A percentile compares a stretch with the other conserved stretches of the same genome.
Evolutionary conservation across 306 rosid genomes (phyloP).

Genomic region (Sicyos baderoa): DNA sequence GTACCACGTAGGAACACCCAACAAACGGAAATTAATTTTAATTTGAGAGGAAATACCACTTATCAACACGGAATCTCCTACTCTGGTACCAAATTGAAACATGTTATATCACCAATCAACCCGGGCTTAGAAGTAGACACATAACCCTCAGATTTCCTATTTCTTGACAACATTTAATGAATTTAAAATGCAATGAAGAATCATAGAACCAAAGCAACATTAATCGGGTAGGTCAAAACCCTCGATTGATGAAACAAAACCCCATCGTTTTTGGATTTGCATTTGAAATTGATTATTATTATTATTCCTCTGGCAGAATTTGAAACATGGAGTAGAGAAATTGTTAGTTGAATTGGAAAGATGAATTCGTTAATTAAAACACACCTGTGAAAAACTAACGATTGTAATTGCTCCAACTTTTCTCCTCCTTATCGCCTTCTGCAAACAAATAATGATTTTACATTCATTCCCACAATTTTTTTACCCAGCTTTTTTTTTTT

Average conservation of each 20-base stretch:
- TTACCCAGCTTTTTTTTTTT: neutral
- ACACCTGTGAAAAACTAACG: constrained; percentile 14
- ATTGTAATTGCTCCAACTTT: neutral
- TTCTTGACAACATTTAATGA: neutral
- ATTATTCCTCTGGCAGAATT: neutral
- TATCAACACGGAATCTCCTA: no score
- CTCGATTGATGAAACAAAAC: constrained; percentile 9
- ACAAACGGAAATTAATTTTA: no score
- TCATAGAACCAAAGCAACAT: neutral
- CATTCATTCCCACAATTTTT: neutral
- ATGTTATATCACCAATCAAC: no score
- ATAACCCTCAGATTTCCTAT: neutral
- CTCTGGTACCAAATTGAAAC: no score
- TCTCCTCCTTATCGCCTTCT: neutral
- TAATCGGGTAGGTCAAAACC: constrained; percentile 4
- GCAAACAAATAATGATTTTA: neutral
- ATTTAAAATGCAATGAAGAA: neutral
- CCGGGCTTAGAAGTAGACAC: neutral
- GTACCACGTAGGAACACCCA: no score
- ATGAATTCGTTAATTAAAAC: neutral
- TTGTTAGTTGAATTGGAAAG: neutral
- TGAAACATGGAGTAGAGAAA: neutral
- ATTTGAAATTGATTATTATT: neutral
- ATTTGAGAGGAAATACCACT: no score
- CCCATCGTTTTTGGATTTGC: neutral